phyloP scores from a whole-genome alignment of 768 basidiomycete genomes.

The Tylopilus vinaceipallidus region DNA sequence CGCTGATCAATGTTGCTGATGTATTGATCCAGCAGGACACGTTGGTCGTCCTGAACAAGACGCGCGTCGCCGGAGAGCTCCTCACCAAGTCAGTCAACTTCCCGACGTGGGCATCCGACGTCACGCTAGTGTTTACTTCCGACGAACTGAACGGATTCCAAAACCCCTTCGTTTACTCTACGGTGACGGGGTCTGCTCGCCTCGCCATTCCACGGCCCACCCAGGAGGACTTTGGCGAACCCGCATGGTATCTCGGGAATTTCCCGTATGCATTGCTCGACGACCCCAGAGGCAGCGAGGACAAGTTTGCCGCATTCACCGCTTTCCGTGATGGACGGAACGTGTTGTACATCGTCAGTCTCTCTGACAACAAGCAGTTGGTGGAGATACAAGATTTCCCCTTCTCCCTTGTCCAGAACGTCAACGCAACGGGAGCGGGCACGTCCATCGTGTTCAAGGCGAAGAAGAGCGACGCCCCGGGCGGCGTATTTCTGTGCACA shows the following conservation, averaged over 20 bases:
- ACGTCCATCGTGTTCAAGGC: slow-evolving; percentile 35
- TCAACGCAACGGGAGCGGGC: slow-evolving; percentile 27
- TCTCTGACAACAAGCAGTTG: slow-evolving; percentile 23
- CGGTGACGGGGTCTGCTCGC: slow-evolving; percentile 27
- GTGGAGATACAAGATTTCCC: slow-evolving; percentile 32
- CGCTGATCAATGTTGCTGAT: slow-evolving; percentile 53
- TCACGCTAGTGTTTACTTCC: slow-evolving; percentile 58
- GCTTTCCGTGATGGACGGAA: slow-evolving; percentile 35
- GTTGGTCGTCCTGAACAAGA: slow-evolving; percentile 37
- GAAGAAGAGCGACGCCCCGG: slow-evolving; percentile 30
- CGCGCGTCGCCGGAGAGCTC: slow-evolving; percentile 50
- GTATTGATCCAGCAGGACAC: slow-evolving; percentile 32
- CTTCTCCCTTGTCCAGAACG: slow-evolving; percentile 28
- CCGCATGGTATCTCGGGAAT: slow-evolving; percentile 53
- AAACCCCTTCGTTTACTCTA: slow-evolving; percentile 61
- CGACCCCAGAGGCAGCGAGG: slow-evolving; percentile 19
- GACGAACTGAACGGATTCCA: slow-evolving; percentile 60
- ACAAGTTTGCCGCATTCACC: slow-evolving; percentile 27
- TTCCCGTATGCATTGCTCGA: slow-evolving; percentile 48
- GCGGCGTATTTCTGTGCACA: slow-evolving; percentile 30
- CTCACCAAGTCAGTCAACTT: slow-evolving; percentile 53
- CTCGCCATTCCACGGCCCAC: slow-evolving; percentile 40
- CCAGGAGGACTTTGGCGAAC: slow-evolving; percentile 53
- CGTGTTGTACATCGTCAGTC: slow-evolving; percentile 33
- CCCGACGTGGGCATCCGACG: slow-evolving; percentile 57